Base-by-base conservation (phyloP, 192 early-diverging fungal species). In the Funneliformis mosseae region DNA sequence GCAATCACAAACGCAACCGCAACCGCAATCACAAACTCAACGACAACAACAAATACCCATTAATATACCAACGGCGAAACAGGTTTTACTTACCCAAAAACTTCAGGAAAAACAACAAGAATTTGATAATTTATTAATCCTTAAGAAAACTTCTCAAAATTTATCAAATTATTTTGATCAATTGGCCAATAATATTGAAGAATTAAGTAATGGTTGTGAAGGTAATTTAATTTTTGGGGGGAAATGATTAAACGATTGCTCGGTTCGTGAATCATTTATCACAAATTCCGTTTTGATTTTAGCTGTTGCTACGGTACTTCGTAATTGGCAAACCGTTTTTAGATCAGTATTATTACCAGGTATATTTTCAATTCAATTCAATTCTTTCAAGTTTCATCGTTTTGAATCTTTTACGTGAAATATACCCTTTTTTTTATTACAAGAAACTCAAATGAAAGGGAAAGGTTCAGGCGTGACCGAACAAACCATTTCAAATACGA, bases 241-340 rank as follows among this genome's bases (percentile, higher is more conserved):
- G 12, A 66, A 23, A 66, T 3, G 28, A 27, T 66, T 28, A 28
- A 66, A 66, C n/a, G 33, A 8, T 28, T 66, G 28, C 27, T 8
- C 28, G 2, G 8, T 27, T 66, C 12, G 23, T 66, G 33, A 18
- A 64, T 25, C 0, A 64, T 23, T 0, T 64, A 4, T 23, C 4
- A 25, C 0, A 25, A 71, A 1, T 10, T 71, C 8, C 8, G 23
- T 74, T 74, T 74, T 18, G 11, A 21, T 33, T 72, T 23, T 60
- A 75, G 73, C 50, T 16, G 46, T 75, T 33, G 50, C 46, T 33
- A 75, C 45, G 16, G 33, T 75, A 10, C 46, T 75, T 33, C 73
- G 73, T 55, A 75, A 75, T 23, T 75, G 73, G 73, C 73, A 75
- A 60, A 38, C 73, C 25, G 50, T 75, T 75, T 75, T 75, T 38